These are phyloP conservation scores for Paramecium biaurelia DNA, from an alignment of 73 alveolate genomes.

Conservation along the genomic window DNA sequence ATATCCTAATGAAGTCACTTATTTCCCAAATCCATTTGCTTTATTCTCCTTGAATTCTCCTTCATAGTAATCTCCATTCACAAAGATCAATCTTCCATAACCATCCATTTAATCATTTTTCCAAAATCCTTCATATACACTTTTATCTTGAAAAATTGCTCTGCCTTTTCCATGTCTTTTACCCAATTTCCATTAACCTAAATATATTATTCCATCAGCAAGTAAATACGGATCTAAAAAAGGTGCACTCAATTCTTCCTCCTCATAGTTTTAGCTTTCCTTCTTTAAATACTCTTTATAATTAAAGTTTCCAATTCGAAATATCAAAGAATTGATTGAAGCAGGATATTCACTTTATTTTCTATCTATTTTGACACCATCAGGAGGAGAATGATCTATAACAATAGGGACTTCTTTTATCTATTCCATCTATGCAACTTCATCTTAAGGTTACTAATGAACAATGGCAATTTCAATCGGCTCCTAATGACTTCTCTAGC, in stretches of 20 bases:
- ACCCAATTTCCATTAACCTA: slow-evolving; percentile 65
- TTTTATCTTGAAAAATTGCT: slow-evolving; percentile 48
- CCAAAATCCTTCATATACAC: slow-evolving; percentile 65
- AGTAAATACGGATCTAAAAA: slow-evolving; percentile 27
- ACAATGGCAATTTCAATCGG: neutral
- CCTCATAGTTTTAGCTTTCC: neutral
- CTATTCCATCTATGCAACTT: neutral
- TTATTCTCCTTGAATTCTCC: slow-evolving; percentile 67
- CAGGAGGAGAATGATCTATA: slow-evolving; percentile 16
- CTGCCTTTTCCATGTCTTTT: slow-evolving; percentile 55
- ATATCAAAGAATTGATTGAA: neutral
- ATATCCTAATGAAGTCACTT: slow-evolving; percentile 23
- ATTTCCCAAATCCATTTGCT: slow-evolving; percentile 65
- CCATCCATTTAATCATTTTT: slow-evolving; percentile 29
- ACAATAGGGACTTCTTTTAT: neutral
- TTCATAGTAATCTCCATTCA: slow-evolving; percentile 67
- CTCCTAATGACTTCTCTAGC: slow-evolving; percentile 39
- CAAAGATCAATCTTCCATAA: slow-evolving; percentile 53
- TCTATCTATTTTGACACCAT: neutral
- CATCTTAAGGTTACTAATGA: neutral
- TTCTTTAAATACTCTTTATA: slow-evolving; percentile 39
- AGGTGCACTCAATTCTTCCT: neutral
- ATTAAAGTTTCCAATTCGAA: neutral
- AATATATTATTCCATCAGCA: slow-evolving; percentile 32
- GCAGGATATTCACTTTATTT: slow-evolving; percentile 15